phyloP scores from a whole-genome alignment of 140 eudicot genomes.

The Ambrosia hybrid region DNA sequence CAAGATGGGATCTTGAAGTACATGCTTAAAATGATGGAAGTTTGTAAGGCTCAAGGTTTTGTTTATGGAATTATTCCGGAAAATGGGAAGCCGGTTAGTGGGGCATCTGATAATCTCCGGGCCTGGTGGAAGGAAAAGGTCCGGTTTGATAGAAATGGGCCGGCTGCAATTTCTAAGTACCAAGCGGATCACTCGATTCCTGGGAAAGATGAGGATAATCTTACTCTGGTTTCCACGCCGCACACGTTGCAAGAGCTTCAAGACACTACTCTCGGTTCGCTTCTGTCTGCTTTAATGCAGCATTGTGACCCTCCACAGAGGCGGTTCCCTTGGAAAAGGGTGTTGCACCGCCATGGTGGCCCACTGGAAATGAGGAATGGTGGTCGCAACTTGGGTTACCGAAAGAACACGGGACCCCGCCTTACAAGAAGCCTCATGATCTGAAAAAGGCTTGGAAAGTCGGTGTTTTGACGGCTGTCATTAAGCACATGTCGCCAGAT shows the following conservation, averaged over 20 bases:
- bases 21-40: conserved; percentile 75
- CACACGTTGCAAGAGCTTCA: conserved; percentile 66
- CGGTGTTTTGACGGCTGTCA: conserved; percentile 61
- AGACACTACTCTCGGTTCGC: conserved; percentile 63
- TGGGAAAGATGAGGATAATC: conserved; percentile 47
- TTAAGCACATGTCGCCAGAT: conserved; percentile 65
- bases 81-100: conserved; percentile 65
- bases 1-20: conserved; percentile 71
- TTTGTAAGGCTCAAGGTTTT: conserved; percentile 66
- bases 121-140: conserved; percentile 79
- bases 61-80: conserved; percentile 66
- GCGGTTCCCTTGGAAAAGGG: conserved; percentile 67
- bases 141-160: conserved; percentile 64
- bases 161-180: conserved; percentile 63
- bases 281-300: conserved; percentile 66
- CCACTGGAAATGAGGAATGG: conserved; percentile 64
- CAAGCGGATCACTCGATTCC: conserved; percentile 52
- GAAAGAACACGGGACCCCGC: conserved; percentile 58
- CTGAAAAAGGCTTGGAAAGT: conserved; percentile 65
- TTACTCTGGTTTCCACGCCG: conserved; percentile 43
- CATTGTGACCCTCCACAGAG: conserved; percentile 71
- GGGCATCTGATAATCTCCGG: conserved; percentile 69
- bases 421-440: conserved; percentile 67
- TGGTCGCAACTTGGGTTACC: conserved; percentile 60
- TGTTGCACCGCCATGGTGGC: conserved; percentile 76